Conservation (phyloP, 23 red algal species). For the Gracilaria caudata region DNA sequence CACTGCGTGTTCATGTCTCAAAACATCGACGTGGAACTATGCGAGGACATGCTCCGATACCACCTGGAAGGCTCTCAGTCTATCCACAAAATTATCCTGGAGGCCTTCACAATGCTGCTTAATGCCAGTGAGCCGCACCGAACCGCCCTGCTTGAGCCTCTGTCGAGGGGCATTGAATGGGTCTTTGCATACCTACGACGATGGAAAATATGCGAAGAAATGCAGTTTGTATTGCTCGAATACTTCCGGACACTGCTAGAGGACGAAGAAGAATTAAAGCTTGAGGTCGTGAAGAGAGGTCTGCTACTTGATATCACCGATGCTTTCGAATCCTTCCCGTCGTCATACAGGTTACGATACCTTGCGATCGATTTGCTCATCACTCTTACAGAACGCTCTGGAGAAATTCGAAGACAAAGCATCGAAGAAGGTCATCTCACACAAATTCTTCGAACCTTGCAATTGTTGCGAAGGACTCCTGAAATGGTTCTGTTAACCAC, state of each 20-base stretch:
- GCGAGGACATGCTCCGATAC: slow-evolving; percentile 16
- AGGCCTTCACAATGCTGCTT: slow-evolving; percentile 3
- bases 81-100: slow-evolving; percentile 16
- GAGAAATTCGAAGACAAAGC: slow-evolving; percentile 30
- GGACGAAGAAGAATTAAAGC: slow-evolving; percentile 28
- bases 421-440: slow-evolving; percentile 24
- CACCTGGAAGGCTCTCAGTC: background rate
- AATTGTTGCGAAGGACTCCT: slow-evolving; percentile 9
- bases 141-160: background rate
- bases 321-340: slow-evolving; percentile 19
- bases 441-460: background rate
- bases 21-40: slow-evolving; percentile 10
- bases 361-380: slow-evolving; percentile 17
- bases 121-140: slow-evolving; percentile 25
- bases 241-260: slow-evolving; percentile 24
- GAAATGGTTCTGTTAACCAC: slow-evolving; percentile 6
- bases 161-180: slow-evolving; percentile 1
- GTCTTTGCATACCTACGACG: slow-evolving; percentile 17
- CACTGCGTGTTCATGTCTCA: slow-evolving; percentile 11
- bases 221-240: slow-evolving; percentile 28
- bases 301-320: background rate
- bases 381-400: slow-evolving; percentile 15
- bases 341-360: background rate
- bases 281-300: background rate
- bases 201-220: slow-evolving; percentile 20